Evolutionary conservation across 208 protist genomes (phyloP).

Genomic region (Trypanosoma rangeli): DNA sequence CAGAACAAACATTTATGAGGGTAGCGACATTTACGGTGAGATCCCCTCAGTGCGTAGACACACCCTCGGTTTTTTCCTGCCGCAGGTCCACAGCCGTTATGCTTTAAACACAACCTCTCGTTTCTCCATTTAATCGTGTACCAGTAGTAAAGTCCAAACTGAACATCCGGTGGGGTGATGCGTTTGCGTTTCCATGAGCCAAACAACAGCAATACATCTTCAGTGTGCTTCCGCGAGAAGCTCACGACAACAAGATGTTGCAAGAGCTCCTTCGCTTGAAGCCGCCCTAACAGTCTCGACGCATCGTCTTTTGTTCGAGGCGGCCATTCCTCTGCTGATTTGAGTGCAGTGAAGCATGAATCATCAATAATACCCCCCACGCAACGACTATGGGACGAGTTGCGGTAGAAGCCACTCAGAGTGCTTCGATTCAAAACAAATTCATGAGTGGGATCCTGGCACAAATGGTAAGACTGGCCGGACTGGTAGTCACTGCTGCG

Average conservation of each 20-base stretch:
- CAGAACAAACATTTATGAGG: slow-evolving; percentile 81
- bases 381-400: slow-evolving; percentile 47
- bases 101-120: slow-evolving; percentile 69
- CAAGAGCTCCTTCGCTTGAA: slow-evolving; percentile 50
- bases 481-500: background rate
- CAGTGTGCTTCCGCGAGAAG: slow-evolving; percentile 52
- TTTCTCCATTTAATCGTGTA: slow-evolving; percentile 70
- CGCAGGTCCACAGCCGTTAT: slow-evolving; percentile 62
- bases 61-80: slow-evolving; percentile 64
- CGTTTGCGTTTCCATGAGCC: slow-evolving; percentile 60
- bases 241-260: slow-evolving; percentile 61
- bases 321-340: slow-evolving; percentile 38
- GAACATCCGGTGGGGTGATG: slow-evolving; percentile 62
- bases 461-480: background rate
- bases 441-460: background rate
- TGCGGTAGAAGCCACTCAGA: slow-evolving; percentile 31
- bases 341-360: slow-evolving; percentile 26
- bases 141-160: slow-evolving; percentile 76
- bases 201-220: slow-evolving; percentile 56
- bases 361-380: slow-evolving; percentile 38
- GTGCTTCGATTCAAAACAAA: slow-evolving; percentile 5
- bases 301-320: slow-evolving; percentile 40
- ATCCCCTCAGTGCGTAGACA: slow-evolving; percentile 62
- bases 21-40: slow-evolving; percentile 69
- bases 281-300: slow-evolving; percentile 38